These are phyloP conservation scores for Populus euphratica DNA, from an alignment of 345 rosid genomes.

Conservation along the genomic window DNA sequence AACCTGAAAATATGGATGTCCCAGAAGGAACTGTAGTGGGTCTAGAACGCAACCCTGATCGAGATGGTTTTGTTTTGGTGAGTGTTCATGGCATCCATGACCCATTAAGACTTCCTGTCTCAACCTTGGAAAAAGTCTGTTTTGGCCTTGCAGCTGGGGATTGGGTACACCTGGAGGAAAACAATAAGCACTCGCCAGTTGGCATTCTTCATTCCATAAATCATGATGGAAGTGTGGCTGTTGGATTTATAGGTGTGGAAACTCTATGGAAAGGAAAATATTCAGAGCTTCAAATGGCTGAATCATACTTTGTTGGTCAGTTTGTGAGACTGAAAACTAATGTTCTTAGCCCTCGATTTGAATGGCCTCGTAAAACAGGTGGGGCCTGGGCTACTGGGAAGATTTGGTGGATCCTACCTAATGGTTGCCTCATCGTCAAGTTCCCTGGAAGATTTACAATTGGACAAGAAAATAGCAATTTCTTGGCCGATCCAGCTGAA, in stretches of 20 bases:
- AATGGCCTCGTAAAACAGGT: constrained; percentile 68
- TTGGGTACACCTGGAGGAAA: constrained; percentile 73
- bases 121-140: constrained; percentile 68
- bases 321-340: constrained; percentile 64
- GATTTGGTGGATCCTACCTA: constrained; percentile 59
- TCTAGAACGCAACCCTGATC: constrained; percentile 45
- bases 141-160: constrained; percentile 81
- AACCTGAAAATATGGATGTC: constrained; percentile 68
- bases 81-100: constrained; percentile 83
- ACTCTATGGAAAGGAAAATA: constrained; percentile 75
- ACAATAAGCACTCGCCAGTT: constrained; percentile 67
- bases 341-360: constrained; percentile 72
- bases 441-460: constrained; percentile 72
- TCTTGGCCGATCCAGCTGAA: constrained; percentile 87
- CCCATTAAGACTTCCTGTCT: constrained; percentile 64
- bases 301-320: constrained; percentile 65
- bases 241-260: constrained; percentile 73
- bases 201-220: constrained; percentile 79
- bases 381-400: constrained; percentile 80
- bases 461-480: constrained; percentile 42
- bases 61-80: constrained; percentile 68
- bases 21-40: constrained; percentile 88
- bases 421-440: constrained; percentile 75
- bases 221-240: constrained; percentile 62
- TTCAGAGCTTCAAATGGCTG: constrained; percentile 80